Base-by-base conservation (phyloP, 164 flowering plant genomes). In the Vitis rupestris region DNA sequence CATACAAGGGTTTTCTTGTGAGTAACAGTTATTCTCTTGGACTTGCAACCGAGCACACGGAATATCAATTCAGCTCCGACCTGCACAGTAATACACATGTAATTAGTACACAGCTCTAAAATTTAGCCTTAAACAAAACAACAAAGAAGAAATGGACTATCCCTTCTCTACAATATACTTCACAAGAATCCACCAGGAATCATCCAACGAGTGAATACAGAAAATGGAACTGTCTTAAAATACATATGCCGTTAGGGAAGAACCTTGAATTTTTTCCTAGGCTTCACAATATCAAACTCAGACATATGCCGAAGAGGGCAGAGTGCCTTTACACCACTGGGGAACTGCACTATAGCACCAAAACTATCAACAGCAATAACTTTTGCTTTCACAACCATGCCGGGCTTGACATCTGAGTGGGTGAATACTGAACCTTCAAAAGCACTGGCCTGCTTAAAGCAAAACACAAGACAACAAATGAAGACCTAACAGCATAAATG, bases 291-390 rank as follows among this genome's bases (percentile, higher is more conserved):
- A 59, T 91, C 98, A 80, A 88, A 81, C 75, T 96, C 99, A 56
- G 99, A 91, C 99, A 93, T 96, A 74, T 96, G 99, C 8, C 79
- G 87, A 68, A 91, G 88, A 64, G 99, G 99, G 65, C 99, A 96
- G 60, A 91, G 91, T 52, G 99, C 99, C 85, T 96, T 96, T 70
- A 96, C 79, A 68, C 98, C 98, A 70, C 91, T 81, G 50, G 93
- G 77, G 69, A 96, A 80, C 78, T 90, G 97, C 74, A 96, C 92
- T 44, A 92, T 75, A 53, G 99, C 98, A 76, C 95, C 98, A 77
- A 85, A 85, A 61, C 70, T 79, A 60, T 90, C 93, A 47, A 92
- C 91, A 50, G 79, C 79, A 72, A 88, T 78, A 19, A 96, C 83
- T 84, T 93, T 96, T 16, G 84, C 99, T 73, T 81, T 88, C 59